Base-by-base conservation (phyloP, 208 protist species). In the Phytomonas francai region DNA sequence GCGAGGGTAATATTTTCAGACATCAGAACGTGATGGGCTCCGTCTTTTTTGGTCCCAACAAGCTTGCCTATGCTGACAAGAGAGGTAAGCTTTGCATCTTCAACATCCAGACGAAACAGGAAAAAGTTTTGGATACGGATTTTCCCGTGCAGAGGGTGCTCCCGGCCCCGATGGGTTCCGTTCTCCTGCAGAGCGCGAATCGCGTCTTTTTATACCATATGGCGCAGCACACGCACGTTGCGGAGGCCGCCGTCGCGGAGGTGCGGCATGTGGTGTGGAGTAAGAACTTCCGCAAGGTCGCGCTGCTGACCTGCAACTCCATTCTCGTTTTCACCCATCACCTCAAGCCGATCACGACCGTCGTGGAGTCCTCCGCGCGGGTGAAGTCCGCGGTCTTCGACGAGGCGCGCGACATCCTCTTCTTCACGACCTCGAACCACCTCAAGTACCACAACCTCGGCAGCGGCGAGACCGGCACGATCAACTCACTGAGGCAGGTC, bases 381-480 rank as follows among this genome's bases (percentile, higher is more conserved):
- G 93, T 99, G 63, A 99, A 99, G 85, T 94, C 84, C 49, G 98
- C 87, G 68, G 92, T 73, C 28, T 96, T 96, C 68, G 88, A 96
- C 64, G 88, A 94, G 65, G 81, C 78, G 58, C 82, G 96, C 69
- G 91, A 98, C 36, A 88, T 99, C 7, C 96, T 99, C 49, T 94
- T 99, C 64, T 99, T 99, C 83, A 98, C 94, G 19, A 99, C 98
- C 3, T 79, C 89, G 0, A 98, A 97, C 80, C 98, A 99, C 78
- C 89, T 99, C 59, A 99, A 99, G 75, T 99, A 99, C 80, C 93
- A 87, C 75, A 86, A 83, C 73, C 63, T 93, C 42, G 77, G 74
- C 60, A 97, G 78, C 70, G 97, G 97, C 31, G 98, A 99, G 72
- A 87, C 69, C 33, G 98, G 98, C 60, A 99, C 98, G 36, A 98